These are phyloP conservation scores for Paramecium sonneborni DNA, from an alignment of 73 alveolate genomes.

Conservation along the genomic window DNA sequence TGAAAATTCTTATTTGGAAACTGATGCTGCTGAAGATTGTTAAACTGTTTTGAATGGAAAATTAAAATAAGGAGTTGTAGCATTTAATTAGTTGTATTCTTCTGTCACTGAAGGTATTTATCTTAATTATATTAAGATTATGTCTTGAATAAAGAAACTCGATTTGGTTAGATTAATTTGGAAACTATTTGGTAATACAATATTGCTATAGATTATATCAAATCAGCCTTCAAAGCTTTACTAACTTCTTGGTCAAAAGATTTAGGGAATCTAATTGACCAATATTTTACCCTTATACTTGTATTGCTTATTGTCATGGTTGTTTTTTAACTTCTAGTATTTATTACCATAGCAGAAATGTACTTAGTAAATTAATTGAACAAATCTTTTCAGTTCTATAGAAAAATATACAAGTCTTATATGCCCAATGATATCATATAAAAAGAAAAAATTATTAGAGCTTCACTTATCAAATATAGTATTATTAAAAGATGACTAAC, in stretches of 20 bases:
- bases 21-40: background rate
- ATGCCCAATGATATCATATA: constrained; percentile 33
- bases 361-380: constrained; percentile 23
- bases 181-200: constrained; percentile 18
- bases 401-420: background rate
- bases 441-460: background rate
- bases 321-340: background rate
- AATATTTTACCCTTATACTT: background rate
- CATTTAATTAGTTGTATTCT: constrained; percentile 22
- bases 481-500: background rate
- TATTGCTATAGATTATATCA: constrained; percentile 6
- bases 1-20: background rate
- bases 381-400: constrained; percentile 16
- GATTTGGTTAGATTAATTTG: background rate
- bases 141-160: background rate
- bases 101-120: background rate
- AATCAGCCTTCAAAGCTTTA: background rate
- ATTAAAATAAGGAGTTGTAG: background rate
- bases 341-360: constrained; percentile 20
- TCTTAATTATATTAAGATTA: background rate
- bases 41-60: background rate
- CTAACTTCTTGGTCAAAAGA: constrained; percentile 22
- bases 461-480: background rate
- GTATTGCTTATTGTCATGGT: background rate
- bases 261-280: background rate